phyloP scores from a whole-genome alignment of 2,329 filamentous ascomycete genomes.

The Penicillium sp. region DNA sequence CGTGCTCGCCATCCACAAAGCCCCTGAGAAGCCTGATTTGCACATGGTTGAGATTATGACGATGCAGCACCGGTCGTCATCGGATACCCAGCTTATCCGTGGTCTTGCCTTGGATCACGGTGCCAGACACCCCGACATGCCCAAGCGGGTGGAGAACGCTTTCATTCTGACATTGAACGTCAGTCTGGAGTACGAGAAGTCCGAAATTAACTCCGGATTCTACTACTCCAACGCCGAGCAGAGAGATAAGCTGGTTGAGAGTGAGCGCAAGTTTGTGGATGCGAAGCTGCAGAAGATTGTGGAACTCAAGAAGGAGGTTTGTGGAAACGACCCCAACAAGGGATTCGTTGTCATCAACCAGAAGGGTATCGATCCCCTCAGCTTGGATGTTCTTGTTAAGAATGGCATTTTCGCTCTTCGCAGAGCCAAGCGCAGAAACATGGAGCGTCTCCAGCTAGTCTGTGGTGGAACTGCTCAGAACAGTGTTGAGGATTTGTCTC shows the following conservation, averaged over 20 bases:
- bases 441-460: slow-evolving; percentile 94
- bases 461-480: slow-evolving; percentile 92
- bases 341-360: slow-evolving; percentile 98
- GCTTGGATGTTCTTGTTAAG: slow-evolving; percentile 93
- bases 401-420: slow-evolving; percentile 94
- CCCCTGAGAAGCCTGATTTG: slow-evolving; percentile 87
- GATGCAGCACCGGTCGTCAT: slow-evolving; percentile 96
- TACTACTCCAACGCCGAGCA: slow-evolving; percentile 98
- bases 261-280: slow-evolving; percentile 92
- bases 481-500: slow-evolving; percentile 88
- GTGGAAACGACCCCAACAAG: slow-evolving; percentile 89
- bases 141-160: slow-evolving; percentile 92
- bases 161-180: slow-evolving; percentile 95
- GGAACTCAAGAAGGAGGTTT: slow-evolving; percentile 96
- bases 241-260: slow-evolving; percentile 96
- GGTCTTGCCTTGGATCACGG: slow-evolving; percentile 93
- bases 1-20: slow-evolving; percentile 88
- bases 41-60: slow-evolving; percentile 99
- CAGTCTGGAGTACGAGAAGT: slow-evolving; percentile 97
- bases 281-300: slow-evolving; percentile 97
- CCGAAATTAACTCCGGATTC: slow-evolving; percentile 98
- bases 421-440: slow-evolving; percentile 95
- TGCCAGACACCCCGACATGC: slow-evolving; percentile 96
- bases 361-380: slow-evolving; percentile 97
- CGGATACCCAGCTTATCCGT: slow-evolving; percentile 92